A percentile compares a stretch with the other conserved stretches of the same genome.
These are phyloP conservation scores for Stereum hirsutum DNA, from an alignment of 1,284 basidiomycete genomes.

Conservation along the genomic window DNA sequence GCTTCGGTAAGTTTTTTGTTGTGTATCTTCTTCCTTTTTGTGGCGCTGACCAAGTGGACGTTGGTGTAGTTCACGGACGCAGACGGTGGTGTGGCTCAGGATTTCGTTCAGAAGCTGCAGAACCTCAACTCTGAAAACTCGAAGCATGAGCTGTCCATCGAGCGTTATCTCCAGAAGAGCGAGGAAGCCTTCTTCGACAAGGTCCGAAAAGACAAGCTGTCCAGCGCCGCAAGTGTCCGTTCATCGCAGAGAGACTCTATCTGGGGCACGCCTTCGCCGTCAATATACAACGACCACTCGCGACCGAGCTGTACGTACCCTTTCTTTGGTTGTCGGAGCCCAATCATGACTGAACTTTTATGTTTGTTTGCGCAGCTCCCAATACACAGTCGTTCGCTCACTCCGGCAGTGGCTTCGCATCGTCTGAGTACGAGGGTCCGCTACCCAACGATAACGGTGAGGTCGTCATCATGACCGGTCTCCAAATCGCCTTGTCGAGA, in stretches of 20 bases:
- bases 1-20: constrained; percentile 51
- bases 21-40: not conserved
- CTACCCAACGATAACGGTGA: constrained; percentile 44
- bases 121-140: constrained; percentile 78
- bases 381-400: constrained; percentile 36
- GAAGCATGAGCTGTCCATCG: constrained; percentile 84
- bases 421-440: constrained; percentile 28
- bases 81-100: constrained; percentile 82
- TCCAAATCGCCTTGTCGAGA: constrained; percentile 76
- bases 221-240: constrained; percentile 65
- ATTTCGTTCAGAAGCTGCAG: constrained; percentile 83
- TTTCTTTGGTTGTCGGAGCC: not conserved
- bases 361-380: constrained; percentile 52
- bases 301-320: constrained; percentile 59
- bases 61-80: constrained; percentile 74
- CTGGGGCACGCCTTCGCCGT: constrained; percentile 67
- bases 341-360: constrained; percentile 10
- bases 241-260: constrained; percentile 78
- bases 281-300: constrained; percentile 52
- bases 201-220: constrained; percentile 80
- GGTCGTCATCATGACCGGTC: constrained; percentile 61
- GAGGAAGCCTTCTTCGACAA: constrained; percentile 90
- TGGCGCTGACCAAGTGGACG: constrained; percentile 7
- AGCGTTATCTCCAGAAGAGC: constrained; percentile 82
- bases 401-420: constrained; percentile 38